Evolutionary conservation across 768 basidiomycete genomes (phyloP).

Genomic region (Exsudoporus frostii): DNA sequence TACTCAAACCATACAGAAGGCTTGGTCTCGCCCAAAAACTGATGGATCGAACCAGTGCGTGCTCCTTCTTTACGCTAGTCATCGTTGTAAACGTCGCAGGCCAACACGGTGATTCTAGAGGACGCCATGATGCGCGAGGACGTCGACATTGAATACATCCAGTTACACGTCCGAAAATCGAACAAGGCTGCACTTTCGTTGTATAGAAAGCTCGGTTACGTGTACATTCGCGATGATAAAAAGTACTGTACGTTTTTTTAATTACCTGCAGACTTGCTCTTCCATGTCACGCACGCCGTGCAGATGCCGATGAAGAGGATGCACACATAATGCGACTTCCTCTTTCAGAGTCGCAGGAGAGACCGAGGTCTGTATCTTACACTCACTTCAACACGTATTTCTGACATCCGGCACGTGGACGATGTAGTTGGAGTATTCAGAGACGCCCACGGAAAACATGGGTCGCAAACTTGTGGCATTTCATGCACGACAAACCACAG

Average conservation of each 20-base stretch:
- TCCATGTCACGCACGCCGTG: neutral
- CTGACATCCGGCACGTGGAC: neutral
- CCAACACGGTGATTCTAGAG: slow-evolving; percentile 14
- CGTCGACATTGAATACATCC: slow-evolving; percentile 16
- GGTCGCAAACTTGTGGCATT: slow-evolving; percentile 11
- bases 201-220: slow-evolving; percentile 27
- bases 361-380: slow-evolving; percentile 12
- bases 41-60: slow-evolving; percentile 28
- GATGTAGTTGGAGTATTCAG: slow-evolving; percentile 2
- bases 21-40: slow-evolving; percentile 26
- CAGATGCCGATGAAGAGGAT: slow-evolving; percentile 29
- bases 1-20: slow-evolving; percentile 29
- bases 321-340: slow-evolving; percentile 24
- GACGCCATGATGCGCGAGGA: slow-evolving; percentile 23
- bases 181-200: slow-evolving; percentile 24
- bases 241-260: slow-evolving; percentile 25
- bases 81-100: neutral
- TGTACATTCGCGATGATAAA: slow-evolving; percentile 4
- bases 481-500: slow-evolving; percentile 10
- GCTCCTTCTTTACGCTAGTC: neutral
- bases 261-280: neutral
- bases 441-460: slow-evolving; percentile 9
- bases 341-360: slow-evolving; percentile 1
- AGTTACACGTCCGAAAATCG: slow-evolving; percentile 30
- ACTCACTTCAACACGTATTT: neutral